A percentile compares a stretch with the other conserved stretches of the same genome.
Conservation (phyloP, 2,329 filamentous ascomycete species). For the Trichoderma sp. region DNA sequence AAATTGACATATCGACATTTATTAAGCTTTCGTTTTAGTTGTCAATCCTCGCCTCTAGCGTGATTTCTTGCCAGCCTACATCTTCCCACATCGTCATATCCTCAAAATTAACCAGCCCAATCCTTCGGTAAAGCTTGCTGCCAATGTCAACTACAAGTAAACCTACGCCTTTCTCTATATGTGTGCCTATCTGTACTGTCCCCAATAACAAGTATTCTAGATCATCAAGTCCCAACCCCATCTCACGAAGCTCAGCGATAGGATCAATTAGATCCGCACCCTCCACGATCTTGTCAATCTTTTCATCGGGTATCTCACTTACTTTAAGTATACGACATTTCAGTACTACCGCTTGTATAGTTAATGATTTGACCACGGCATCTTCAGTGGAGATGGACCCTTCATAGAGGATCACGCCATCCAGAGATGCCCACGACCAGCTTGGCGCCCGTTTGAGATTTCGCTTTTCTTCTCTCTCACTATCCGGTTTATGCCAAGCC, state of each 20-base stretch:
- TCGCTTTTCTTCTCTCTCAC: not conserved
- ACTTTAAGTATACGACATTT: not conserved
- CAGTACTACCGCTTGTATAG: not conserved
- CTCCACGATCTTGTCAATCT: not conserved
- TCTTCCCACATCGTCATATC: not conserved
- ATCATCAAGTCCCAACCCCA: not conserved
- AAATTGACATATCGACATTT: not conserved
- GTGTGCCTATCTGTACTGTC: not conserved
- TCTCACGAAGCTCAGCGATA: not conserved
- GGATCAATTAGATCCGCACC: not conserved
- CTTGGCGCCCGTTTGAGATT: not conserved
- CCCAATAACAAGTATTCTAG: not conserved
- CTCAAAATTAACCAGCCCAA: not conserved
- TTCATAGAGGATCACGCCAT: not conserved
- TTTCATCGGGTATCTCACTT: not conserved
- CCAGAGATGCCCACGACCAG: slow-evolving; percentile 6
- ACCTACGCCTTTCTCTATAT: not conserved
- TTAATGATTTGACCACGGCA: not conserved
- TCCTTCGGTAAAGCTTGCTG: not conserved
- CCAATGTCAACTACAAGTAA: not conserved
- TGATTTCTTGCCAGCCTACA: not conserved
- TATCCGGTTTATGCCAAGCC: not conserved
- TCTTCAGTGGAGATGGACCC: not conserved
- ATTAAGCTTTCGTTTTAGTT: not conserved
- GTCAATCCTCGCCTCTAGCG: not conserved